A percentile compares a stretch with the other conserved stretches of the same genome.
These are phyloP conservation scores for Alternaria dauci DNA, from an alignment of 2,329 filamentous ascomycete species.

Conservation along the genomic window DNA sequence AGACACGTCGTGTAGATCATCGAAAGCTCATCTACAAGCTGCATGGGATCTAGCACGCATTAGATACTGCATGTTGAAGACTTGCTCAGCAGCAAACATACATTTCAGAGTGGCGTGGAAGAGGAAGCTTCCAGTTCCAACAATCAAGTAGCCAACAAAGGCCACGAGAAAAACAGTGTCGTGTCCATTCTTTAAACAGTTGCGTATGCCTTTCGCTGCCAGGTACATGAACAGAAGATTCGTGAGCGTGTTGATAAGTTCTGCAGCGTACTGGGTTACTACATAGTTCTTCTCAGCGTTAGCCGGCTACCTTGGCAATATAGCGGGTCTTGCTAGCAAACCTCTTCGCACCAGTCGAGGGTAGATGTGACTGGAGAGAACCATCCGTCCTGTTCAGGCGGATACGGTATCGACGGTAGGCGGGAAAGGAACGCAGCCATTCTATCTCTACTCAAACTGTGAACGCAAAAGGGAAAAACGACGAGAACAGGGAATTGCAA, in stretches of 20 bases:
- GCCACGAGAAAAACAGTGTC: conserved; percentile 76
- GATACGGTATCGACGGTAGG: conserved; percentile 58
- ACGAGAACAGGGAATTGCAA: background rate
- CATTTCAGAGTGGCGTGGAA: conserved; percentile 72
- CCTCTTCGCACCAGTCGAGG: conserved; percentile 83
- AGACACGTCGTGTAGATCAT: conserved; percentile 78
- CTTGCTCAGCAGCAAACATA: conserved; percentile 41
- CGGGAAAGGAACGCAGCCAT: conserved; percentile 48
- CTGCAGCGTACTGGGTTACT: conserved; percentile 76
- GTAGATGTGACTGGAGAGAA: conserved; percentile 77
- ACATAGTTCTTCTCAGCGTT: conserved; percentile 69
- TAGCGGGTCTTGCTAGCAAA: conserved; percentile 42
- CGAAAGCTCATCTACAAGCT: conserved; percentile 73
- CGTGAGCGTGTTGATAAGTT: conserved; percentile 81
- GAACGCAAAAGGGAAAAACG: background rate
- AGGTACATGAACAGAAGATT: conserved; percentile 84
- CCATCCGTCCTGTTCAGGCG: conserved; percentile 64
- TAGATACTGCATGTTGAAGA: conserved; percentile 61
- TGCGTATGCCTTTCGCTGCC: conserved; percentile 76
- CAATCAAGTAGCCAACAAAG: conserved; percentile 68
- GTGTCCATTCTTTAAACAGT: conserved; percentile 76
- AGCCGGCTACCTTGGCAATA: conserved; percentile 1
- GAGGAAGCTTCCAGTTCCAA: conserved; percentile 68
- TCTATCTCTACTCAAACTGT: background rate
- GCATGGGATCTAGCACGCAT: conserved; percentile 70